Conservation (phyloP, 441 rosid species). For the Theobroma grandiflorum region DNA sequence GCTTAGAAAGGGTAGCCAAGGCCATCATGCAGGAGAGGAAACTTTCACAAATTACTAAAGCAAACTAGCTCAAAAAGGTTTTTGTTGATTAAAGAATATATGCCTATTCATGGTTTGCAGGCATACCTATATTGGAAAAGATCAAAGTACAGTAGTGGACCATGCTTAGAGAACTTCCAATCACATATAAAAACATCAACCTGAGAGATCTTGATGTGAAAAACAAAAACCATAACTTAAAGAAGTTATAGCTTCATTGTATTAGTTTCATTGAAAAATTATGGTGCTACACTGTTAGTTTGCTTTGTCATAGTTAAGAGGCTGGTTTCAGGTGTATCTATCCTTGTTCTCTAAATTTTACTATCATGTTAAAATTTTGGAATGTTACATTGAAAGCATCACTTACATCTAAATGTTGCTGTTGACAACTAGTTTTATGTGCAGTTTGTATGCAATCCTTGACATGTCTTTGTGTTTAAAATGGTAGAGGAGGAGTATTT, state of each 20-base stretch:
- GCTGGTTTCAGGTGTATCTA: not conserved
- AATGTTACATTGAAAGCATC: not conserved
- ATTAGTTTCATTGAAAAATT: not conserved
- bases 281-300: not conserved
- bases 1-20: not conserved
- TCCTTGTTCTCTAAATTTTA: not conserved
- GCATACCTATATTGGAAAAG: not conserved
- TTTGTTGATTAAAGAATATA: not conserved
- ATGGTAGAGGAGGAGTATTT: slow-evolving; percentile 10
- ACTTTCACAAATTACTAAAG: not conserved
- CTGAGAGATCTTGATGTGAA: not conserved
- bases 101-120: not conserved
- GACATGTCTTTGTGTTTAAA: slow-evolving; percentile 10
- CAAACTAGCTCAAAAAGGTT: not conserved
- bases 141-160: not conserved
- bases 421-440: slow-evolving; percentile 12
- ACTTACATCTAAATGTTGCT: not conserved
- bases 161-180: not conserved
- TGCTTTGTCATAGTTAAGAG: not conserved
- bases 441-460: slow-evolving; percentile 11
- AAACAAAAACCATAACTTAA: not conserved
- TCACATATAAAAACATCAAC: not conserved
- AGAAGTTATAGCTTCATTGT: not conserved
- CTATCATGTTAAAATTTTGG: not conserved
- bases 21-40: not conserved